phyloP scores from a whole-genome alignment of 306 rosid species.

The Gleditsia sinensis region DNA sequence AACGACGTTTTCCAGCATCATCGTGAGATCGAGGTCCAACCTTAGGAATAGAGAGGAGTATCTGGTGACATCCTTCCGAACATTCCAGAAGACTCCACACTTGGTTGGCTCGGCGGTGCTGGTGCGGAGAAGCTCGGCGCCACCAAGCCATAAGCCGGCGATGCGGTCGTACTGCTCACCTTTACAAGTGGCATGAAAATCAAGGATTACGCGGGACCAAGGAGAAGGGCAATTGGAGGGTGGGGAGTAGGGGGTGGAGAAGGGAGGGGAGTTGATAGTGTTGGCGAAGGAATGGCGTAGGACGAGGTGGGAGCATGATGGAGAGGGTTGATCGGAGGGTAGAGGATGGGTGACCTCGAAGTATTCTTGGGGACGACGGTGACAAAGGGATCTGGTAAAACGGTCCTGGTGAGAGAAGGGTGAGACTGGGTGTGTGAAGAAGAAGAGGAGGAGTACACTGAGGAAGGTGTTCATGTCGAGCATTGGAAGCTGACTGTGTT shows the following conservation, averaged over 20 bases:
- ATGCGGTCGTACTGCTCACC: conserved; percentile 88
- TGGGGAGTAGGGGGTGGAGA: conserved; percentile 59
- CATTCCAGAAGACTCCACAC: conserved; percentile 65
- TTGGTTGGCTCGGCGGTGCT: conserved; percentile 76
- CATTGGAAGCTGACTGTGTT: not conserved
- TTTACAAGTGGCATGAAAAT: conserved; percentile 51
- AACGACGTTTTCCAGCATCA: conserved; percentile 80
- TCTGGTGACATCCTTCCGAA: conserved; percentile 71
- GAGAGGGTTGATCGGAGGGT: conserved; percentile 37
- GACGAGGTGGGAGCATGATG: conserved; percentile 58
- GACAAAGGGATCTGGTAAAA: conserved; percentile 30
- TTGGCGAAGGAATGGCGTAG: conserved; percentile 68
- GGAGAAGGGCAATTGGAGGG: conserved; percentile 57
- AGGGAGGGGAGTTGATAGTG: conserved; percentile 71
- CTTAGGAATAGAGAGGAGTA: conserved; percentile 60
- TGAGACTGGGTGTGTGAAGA: conserved; percentile 22
- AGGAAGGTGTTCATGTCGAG: conserved; percentile 36
- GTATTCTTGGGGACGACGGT: conserved; percentile 39
- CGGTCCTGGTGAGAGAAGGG: conserved; percentile 47
- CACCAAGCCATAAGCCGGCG: conserved; percentile 77
- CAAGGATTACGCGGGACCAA: conserved; percentile 62
- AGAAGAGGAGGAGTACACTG: not conserved
- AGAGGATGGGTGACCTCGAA: conserved; percentile 65
- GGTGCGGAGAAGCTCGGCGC: conserved; percentile 76
- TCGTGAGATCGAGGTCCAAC: conserved; percentile 50